Evolutionary conservation across 208 protist genomes (phyloP).

Genomic region (Angomonas deanei): DNA sequence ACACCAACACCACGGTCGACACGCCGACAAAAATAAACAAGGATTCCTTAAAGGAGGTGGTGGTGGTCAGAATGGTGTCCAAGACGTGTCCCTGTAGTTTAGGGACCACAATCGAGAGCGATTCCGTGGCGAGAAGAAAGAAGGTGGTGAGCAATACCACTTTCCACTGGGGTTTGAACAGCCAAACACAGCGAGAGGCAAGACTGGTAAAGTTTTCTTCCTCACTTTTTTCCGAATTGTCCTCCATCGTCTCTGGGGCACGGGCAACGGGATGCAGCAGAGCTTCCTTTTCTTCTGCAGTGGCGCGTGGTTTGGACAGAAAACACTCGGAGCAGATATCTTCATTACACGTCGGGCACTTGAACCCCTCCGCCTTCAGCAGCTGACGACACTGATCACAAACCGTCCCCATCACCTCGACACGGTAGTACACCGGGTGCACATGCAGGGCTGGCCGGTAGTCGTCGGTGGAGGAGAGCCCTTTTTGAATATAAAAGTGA

Average conservation of each 20-base stretch:
- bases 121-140: conserved; percentile 32
- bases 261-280: conserved; percentile 12
- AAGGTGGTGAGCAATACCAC: conserved; percentile 23
- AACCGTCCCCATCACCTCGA: conserved; percentile 24
- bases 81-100: conserved; percentile 49
- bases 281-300: conserved; percentile 13
- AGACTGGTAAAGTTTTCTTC: conserved; percentile 12
- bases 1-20: conserved; percentile 28
- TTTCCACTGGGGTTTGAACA: conserved; percentile 36
- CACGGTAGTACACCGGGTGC: conserved; percentile 37
- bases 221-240: neutral
- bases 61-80: conserved; percentile 38
- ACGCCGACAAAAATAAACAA: conserved; percentile 31
- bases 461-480: conserved; percentile 18
- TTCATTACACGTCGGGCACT: conserved; percentile 34
- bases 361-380: conserved; percentile 36
- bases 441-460: conserved; percentile 29
- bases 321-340: conserved; percentile 48
- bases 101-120: conserved; percentile 29
- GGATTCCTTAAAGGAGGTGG: conserved; percentile 22
- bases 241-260: conserved; percentile 8
- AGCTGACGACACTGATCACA: conserved; percentile 49
- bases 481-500: conserved; percentile 17
- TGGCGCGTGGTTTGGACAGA: conserved; percentile 17
- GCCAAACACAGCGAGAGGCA: conserved; percentile 28